Evolutionary conservation across 108 stramenopile species (phyloP).

Genomic region (Bacterosira constricta): DNA sequence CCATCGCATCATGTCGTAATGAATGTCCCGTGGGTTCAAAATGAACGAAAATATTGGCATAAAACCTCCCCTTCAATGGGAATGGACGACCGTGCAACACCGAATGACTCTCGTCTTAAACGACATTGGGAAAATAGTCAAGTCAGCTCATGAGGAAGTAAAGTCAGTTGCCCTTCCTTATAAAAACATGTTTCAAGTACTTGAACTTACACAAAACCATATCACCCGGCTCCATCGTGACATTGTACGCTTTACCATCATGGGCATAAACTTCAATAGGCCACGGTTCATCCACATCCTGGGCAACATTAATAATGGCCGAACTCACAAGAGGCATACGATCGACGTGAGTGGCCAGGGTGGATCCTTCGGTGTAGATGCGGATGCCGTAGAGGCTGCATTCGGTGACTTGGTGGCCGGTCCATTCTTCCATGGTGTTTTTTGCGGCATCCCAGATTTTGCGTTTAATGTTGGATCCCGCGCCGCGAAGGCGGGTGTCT

Average conservation of each 20-base stretch:
- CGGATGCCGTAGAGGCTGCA: slow-evolving; percentile 91
- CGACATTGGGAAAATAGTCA: no score
- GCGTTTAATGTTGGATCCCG: slow-evolving; percentile 66
- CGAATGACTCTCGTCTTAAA: slow-evolving; percentile 90
- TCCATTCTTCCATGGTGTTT: slow-evolving; percentile 84
- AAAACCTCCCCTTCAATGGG: slow-evolving; percentile 84
- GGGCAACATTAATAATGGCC: slow-evolving; percentile 88
- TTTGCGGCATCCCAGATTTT: slow-evolving; percentile 75
- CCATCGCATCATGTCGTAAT: slow-evolving; percentile 66
- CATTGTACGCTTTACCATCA: slow-evolving; percentile 86
- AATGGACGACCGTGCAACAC: slow-evolving; percentile 93
- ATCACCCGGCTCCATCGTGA: slow-evolving; percentile 93
- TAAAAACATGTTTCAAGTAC: no score
- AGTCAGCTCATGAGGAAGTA: no score
- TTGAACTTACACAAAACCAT: slow-evolving; percentile 89
- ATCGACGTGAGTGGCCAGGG: slow-evolving; percentile 92
- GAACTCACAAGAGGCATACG: slow-evolving; percentile 85
- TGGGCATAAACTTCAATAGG: slow-evolving; percentile 92
- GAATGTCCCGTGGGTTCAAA: slow-evolving; percentile 83
- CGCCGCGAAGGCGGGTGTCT: slow-evolving; percentile 59
- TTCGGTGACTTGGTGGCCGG: slow-evolving; percentile 78
- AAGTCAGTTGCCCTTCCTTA: no score
- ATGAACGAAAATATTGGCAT: slow-evolving; percentile 92
- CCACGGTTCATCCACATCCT: slow-evolving; percentile 95
- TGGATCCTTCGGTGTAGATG: slow-evolving; percentile 80